Conservation (phyloP, 352 stramenopile species). For the Pythium dissotocum region DNA sequence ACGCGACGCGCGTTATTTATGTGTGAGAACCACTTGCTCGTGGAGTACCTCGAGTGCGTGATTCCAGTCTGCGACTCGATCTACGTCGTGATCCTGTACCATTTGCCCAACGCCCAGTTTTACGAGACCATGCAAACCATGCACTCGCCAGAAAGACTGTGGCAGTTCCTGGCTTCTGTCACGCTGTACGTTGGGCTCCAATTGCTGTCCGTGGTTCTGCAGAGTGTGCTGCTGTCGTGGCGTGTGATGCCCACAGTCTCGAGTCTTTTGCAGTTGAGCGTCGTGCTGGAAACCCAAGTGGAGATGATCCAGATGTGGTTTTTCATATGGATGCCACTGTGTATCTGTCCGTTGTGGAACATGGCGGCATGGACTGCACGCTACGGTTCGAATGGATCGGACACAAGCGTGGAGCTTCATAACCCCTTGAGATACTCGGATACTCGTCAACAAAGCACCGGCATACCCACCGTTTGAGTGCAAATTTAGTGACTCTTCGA, state of each 20-base stretch:
- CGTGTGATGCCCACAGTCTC: slow-evolving; percentile 18
- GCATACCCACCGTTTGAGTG: too few species aligned
- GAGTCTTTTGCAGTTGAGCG: slow-evolving; percentile 20
- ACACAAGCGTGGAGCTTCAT: background rate
- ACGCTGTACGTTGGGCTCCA: slow-evolving; percentile 20
- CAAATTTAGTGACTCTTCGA: too few species aligned
- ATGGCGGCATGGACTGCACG: slow-evolving; percentile 19
- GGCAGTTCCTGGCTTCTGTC: slow-evolving; percentile 2
- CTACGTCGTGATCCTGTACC: slow-evolving; percentile 27
- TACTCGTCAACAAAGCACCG: too few species aligned
- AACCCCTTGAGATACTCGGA: too few species aligned
- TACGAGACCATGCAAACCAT: slow-evolving; percentile 18
- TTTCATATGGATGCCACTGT: slow-evolving; percentile 20
- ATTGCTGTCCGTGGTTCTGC: slow-evolving; percentile 18
- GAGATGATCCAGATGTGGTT: slow-evolving; percentile 25
- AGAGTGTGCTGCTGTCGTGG: slow-evolving; percentile 10
- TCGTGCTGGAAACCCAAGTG: slow-evolving; percentile 28
- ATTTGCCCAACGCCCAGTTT: slow-evolving; percentile 35
- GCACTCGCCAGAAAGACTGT: background rate
- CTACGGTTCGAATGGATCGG: slow-evolving; percentile 20
- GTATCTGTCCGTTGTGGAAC: slow-evolving; percentile 24
- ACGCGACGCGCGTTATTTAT: slow-evolving; percentile 10
- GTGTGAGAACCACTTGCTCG: slow-evolving; percentile 27
- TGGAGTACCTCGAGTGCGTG: slow-evolving; percentile 33
- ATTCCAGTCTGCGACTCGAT: slow-evolving; percentile 24